Base-by-base conservation (phyloP, 2,329 filamentous ascomycete species). In the Colletotrichum musicola region DNA sequence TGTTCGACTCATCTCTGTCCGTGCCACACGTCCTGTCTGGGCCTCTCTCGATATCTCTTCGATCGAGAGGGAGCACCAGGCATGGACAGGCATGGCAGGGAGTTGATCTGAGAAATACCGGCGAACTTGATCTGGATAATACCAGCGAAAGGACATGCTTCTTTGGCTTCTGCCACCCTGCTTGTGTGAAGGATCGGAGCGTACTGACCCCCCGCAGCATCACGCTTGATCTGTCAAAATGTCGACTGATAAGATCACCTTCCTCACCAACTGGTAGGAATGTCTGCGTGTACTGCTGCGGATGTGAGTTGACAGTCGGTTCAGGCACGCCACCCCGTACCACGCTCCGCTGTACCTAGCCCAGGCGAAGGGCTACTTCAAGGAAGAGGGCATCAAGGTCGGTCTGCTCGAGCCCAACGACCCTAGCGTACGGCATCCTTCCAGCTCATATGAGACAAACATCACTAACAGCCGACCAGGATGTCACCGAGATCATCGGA, bases 141-240 rank as follows among this genome's bases (percentile, higher is more conserved):
- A 86, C 90, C 90, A 92, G 91, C 91, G 92, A 90, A 93, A 93
- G 91, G 89, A 93, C 88, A 90, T 93, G 91, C 91, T 91, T 91
- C 88, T 89, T 89, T 85, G 82, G 75, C 72, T 79, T 76, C 76
- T 42, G 76, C 68, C 65, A 74, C 76, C 74, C 69, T 71, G 72
- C 68, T 69, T 65, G 27, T 66, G 61, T 62, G 53, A 67, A 67
- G 72, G 74, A 74, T 77, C 75, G 77, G 76, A 77, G 35, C 55
- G 49, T 47, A 83, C 85, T 89, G 79, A 89, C 83, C 76, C 30
- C 73, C 71, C 72, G 75, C 77, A 89, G 83, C 78, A 76, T 76
- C 74, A 57, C 72, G 74, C 76, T 79, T 82, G 79, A 82, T 79
- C 77, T 79, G 75, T 78, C 82, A 87, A 78, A 71, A 94, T 94